Conservation (phyloP, 2,329 filamentous ascomycete genomes). For the Aureobasidium sp. region DNA sequence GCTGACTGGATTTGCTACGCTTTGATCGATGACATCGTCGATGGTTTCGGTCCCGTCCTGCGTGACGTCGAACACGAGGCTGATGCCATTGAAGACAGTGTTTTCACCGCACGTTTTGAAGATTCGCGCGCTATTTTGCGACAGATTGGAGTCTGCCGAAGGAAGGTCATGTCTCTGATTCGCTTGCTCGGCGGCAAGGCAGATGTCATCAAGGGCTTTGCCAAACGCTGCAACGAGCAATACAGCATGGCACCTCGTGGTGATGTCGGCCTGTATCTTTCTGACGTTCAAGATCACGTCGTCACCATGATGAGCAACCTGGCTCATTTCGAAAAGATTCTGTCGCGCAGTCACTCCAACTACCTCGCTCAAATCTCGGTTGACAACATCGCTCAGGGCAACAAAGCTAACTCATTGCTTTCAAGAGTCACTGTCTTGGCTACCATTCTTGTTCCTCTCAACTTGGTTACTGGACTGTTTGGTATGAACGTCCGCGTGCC, state of each 20-base stretch:
- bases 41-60: conserved; percentile 93
- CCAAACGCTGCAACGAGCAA: conserved; percentile 98
- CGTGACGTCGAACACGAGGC: conserved; percentile 88
- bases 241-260: conserved; percentile 96
- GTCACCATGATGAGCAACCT: conserved; percentile 99
- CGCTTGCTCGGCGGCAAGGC: conserved; percentile 96
- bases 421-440: conserved; percentile 97
- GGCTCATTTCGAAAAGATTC: conserved; percentile 97
- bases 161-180: conserved; percentile 94
- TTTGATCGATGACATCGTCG: conserved; percentile 98
- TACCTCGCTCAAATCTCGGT: conserved; percentile 96
- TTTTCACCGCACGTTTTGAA: conserved; percentile 91
- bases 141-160: conserved; percentile 89
- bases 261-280: conserved; percentile 96
- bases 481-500: conserved; percentile 90
- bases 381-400: conserved; percentile 89
- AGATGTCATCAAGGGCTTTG: conserved; percentile 98
- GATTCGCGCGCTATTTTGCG: conserved; percentile 91
- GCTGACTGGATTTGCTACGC: conserved; percentile 99
- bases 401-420: conserved; percentile 86
- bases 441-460: conserved; percentile 96
- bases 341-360: conserved; percentile 93
- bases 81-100: conserved; percentile 94
- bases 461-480: conserved; percentile 88
- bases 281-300: conserved; percentile 99